Evolutionary conservation across 352 stramenopile species (phyloP).

Genomic region (Pythium dissimile): DNA sequence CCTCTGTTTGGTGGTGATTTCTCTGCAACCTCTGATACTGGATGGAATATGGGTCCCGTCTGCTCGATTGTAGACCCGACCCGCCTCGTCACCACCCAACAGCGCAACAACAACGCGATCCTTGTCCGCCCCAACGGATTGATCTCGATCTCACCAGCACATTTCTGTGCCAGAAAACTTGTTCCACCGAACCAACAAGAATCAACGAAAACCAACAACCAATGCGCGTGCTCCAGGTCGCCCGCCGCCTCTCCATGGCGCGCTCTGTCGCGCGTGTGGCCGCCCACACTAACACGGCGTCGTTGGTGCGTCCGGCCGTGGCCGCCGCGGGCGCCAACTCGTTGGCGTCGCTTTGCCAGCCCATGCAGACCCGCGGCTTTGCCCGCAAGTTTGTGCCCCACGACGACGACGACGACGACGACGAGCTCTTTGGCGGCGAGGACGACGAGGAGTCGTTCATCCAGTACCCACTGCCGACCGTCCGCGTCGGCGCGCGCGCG

Average conservation of each 20-base stretch:
- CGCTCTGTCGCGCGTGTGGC: conserved; percentile 2
- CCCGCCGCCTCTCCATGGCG: conserved; percentile 6
- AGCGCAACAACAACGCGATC: not conserved
- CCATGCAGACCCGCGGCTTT: conserved; percentile 34
- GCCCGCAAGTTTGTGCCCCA: conserved; percentile 23
- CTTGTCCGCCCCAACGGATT: not conserved
- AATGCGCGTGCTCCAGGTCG: conserved; percentile 12
- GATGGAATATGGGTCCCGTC: not conserved
- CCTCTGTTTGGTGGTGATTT: not conserved
- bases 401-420: conserved; percentile 32
- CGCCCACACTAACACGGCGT: conserved; percentile 1
- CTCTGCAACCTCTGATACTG: not conserved
- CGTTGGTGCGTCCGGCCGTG: conserved; percentile 15
- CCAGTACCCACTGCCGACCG: conserved; percentile 65
- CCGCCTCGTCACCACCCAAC: not conserved
- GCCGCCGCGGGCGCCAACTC: conserved; percentile 2
- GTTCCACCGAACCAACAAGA: not conserved
- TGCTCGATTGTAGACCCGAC: not conserved
- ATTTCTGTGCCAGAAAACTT: too few relatives aligned
- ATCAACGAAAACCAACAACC: not conserved
- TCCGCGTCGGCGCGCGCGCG: conserved; percentile 58
- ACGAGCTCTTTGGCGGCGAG: conserved; percentile 64
- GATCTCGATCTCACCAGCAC: too few relatives aligned
- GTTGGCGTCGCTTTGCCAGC: not conserved
- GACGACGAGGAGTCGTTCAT: conserved; percentile 71